Evolutionary conservation across 441 rosid species (phyloP), one percentile per base, ranked within the genome.

Genomic region (Dalechampia spathulata): DNA sequence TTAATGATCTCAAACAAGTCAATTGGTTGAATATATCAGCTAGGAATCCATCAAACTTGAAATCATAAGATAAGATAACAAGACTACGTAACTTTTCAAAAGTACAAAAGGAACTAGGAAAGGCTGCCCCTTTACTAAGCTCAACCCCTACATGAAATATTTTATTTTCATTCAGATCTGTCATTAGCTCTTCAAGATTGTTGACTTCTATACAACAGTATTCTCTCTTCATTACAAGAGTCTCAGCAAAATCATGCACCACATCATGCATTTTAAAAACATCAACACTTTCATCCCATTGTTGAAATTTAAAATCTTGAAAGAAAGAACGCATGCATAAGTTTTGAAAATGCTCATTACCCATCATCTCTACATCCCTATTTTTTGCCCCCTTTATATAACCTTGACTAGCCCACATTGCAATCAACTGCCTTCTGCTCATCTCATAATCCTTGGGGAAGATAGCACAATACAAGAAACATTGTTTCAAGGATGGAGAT

Each of bases 261-360:
- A 60, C 13, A 0, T 60, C 64, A 60, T 60, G 64, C 64, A 60
- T 60, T 36, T 51, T 60, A 22, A 0, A 30, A 19, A 4, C 17
- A 19, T 0, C 7, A 2, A 0, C 15, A 7, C 16, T 38, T 14
- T 7, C n/a, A 1, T 16, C 16, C 42, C 16, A 38, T 12, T 14
- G 13, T 12, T 16, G n/a, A n/a, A n/a, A n/a, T 14, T 12, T 14
- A 38, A 51, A 32, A 30, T 52, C 51, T 21, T 61, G 58, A 1
- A 61, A 41, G 15, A 61, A 26, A 52, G 44, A 61, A 16, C 36
- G 44, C 8, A 43, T 21, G 0, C 2, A 49, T 41, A 60, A 60
- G 19, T 30, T 17, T 13, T 60, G 20, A 4, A 60, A 60, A 17
- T 21, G 30, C 17, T 60, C 56, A 0, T 15, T 4, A 16, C 64